Base-by-base conservation (phyloP, 805 yeast species). In the Wickerhamiella lipophila region DNA sequence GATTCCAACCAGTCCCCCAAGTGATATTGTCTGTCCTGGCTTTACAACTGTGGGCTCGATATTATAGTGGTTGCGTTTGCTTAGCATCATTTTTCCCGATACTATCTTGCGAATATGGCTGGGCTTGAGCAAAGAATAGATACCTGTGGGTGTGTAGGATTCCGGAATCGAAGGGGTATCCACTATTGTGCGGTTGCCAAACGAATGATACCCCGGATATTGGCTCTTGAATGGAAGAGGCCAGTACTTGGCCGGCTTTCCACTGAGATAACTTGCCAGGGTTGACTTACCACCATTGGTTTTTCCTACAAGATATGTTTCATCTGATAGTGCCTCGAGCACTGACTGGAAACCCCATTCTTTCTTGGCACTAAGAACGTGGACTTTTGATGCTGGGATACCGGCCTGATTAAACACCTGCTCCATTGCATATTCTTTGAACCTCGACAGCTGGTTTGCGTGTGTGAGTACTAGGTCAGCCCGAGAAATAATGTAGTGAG, bases 261-360 rank as follows among this genome's bases (percentile, higher is more conserved):
- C 67, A 63, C 79, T 80, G 25, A 83, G 63, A 0, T 87, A 82
- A 56, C 78, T 64, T 0, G 88, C 79, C 55, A 86, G 70, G 0
- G 86, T 73, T 0, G 92, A 79, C 57, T 85, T 85, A 52, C 96
- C 96, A 2, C 89, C 86, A 57, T 94, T 94, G 1, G 95, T 84
- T 62, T 92, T 73, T 19, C 96, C 96, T 42, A 86, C 89, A 59
- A 87, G 54, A 42, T 53, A 60, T 12, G 38, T 18, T 30, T 27
- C 15, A 9, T 49, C 50, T 0, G 68, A 68, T 6, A 81, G 57
- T 6, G 56, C 56, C 1, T 62, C 55, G 7, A 69, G 53, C 2
- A 81, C 57, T 1, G 59, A 55, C 1, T 65, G 57, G 2, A 75
- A 56, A 27, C 74, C 70, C 87, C 87, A 80, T 22, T 69, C 68